Evolutionary conservation across 106 monocot genomes (phyloP).

Genomic region (Agapanthus africanus): DNA sequence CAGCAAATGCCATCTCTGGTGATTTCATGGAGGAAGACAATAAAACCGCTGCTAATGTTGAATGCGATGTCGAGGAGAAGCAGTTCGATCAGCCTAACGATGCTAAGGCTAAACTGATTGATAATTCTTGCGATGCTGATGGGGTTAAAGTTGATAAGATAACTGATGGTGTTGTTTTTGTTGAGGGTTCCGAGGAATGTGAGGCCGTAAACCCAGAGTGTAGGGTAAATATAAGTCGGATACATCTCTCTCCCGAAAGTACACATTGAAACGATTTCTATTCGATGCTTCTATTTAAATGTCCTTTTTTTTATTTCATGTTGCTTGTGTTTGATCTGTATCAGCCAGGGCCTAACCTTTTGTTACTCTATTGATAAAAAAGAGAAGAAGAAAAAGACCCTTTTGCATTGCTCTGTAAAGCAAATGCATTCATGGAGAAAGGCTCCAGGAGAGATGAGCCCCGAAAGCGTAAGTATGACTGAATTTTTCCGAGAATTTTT

Average conservation of each 20-base stretch:
- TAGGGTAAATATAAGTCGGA: constrained; percentile 43
- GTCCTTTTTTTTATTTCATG: no score
- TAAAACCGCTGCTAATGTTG: neutral
- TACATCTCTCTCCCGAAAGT: constrained; percentile 45
- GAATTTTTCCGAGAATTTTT: no score
- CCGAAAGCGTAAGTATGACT: no score
- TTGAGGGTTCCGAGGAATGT: constrained; percentile 16
- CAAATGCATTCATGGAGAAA: no score
- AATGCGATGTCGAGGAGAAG: neutral
- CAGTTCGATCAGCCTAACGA: neutral
- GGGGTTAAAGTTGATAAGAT: neutral
- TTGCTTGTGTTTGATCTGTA: neutral
- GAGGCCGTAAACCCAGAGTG: constrained; percentile 31
- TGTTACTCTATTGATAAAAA: no score
- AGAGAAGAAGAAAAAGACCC: no score
- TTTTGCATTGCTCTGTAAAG: no score
- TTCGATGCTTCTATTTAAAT: constrained; percentile 10
- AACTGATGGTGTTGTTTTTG: neutral
- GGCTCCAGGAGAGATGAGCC: no score
- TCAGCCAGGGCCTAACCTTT: neutral
- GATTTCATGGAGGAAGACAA: neutral
- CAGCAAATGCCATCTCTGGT: neutral
- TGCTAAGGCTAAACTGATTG: neutral
- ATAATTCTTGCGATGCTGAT: neutral
- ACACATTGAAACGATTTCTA: constrained; percentile 41